Base-by-base conservation (phyloP, 768 basidiomycete genomes). In the Kwoniella europaea region DNA sequence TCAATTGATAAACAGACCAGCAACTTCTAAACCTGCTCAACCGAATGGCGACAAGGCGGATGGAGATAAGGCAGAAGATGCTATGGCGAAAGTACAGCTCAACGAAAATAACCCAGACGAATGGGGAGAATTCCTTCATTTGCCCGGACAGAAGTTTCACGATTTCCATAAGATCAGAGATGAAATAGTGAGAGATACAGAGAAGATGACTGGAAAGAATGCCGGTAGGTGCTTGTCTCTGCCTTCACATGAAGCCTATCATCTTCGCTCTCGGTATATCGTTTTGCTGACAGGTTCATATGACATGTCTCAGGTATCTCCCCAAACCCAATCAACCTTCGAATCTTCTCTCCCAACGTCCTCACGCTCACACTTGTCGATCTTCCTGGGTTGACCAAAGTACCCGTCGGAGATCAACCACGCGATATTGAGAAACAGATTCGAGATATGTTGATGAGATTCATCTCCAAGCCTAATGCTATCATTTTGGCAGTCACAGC, bases 371-470 rank as follows among this genome's bases (percentile, higher is more conserved):
- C 97, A 41, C 88, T 99, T 69, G 96, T 99, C 86, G 97, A 99
- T 86, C 86, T 99, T 58, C 97, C 97, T 61, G 97, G 97, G 81
- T 85, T 98, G 67, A 99, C 86, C 59, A 94, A 93, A 83, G 93
- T 95, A 9, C 94, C 94, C 9, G 93, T 96, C 55, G 94, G 94
- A 63, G 94, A 98, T 85, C 96, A 98, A 82, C 96, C 96, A 10
- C 89, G 90, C 70, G 96, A 98, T 82, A 98, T 98, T 72, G 96
- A 98, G 86, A 92, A 91, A 83, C 96, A 98, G 85, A 98, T 98
- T 75, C 88, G 89, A 67, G 96, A 98, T 63, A 98, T 98, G 96
- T 87, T 98, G 67, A 84, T 92, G 84, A 96, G 95, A 85, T 98
- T 91, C 80, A 98, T 98, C 80, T 90, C 92, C 18, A 94, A 94